Base-by-base conservation (phyloP, 352 stramenopile genomes). In the Pythium pyrilobum region DNA sequence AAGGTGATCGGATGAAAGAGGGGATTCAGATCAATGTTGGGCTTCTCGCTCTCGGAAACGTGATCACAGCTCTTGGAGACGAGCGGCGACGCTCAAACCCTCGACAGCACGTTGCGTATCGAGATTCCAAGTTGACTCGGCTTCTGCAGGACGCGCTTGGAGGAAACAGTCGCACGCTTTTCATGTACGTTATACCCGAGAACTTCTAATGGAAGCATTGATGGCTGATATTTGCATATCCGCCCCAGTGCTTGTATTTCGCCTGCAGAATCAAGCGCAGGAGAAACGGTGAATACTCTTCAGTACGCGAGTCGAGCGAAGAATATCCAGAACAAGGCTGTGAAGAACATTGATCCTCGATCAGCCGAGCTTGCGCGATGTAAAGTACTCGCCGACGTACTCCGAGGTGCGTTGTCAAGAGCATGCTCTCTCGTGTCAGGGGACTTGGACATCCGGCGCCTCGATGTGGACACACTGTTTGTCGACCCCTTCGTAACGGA, bases 11-110 rank as follows among this genome's bases (percentile, higher is more conserved):
- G 2, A 95, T 95, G 85, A 95, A 93, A 57, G 85, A 95, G 56
- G 85, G 85, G 0, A 95, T 95, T 41, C 82, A 95, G 56, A 95
- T 95, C 47, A 95, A 95, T 28, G 79, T 93, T 4, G 85, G 85
- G 9, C 49, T 95, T 5, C 67, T 95, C 5, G 85, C 85, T 16
- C 63, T 95, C 0, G 85, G 85, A 21, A 95, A 95, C 43, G 85
- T 95, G 11, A 95, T 95, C 32, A 95, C 91, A 32, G 85, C 85
- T 3, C 71, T 95, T 5, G 82, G 82, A 11, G 85, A 92, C 39
- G 85, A 92, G 28, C 69, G 77, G 36, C 66, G 56, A 37, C 73
- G 67, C 1, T 56, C 67, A 31, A 70, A 69, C 21, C 61, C 66
- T 18, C 73, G 84, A n/a, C 54, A 64, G 8, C 77, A 91, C 47